These are phyloP conservation scores for Boletus edulis DNA, from an alignment of 768 basidiomycete species.

Conservation along the genomic window DNA sequence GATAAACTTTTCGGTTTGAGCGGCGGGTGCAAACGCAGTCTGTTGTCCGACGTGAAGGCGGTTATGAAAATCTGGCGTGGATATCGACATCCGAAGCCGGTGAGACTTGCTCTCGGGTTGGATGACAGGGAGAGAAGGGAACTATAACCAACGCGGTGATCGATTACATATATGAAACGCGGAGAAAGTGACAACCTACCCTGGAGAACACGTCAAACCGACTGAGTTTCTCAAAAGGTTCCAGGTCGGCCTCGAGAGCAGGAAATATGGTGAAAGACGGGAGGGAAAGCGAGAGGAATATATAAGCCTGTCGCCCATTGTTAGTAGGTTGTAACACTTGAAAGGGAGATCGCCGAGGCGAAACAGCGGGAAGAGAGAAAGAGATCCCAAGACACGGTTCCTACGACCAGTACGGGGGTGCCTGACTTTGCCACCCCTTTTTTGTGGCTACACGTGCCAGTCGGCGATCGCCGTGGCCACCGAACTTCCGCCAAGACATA, in stretches of 20 bases:
- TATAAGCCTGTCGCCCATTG: slow-evolving; percentile 45
- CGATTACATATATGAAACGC: background rate
- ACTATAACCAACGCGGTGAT: background rate
- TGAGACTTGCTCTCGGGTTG: slow-evolving; percentile 16
- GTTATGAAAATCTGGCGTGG: slow-evolving; percentile 32
- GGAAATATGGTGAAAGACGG: slow-evolving; percentile 46
- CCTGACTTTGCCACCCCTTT: slow-evolving; percentile 16
- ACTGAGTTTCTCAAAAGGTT: slow-evolving; percentile 56
- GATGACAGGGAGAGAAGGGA: slow-evolving; percentile 23
- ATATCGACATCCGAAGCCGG: slow-evolving; percentile 34
- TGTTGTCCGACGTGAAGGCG: slow-evolving; percentile 12
- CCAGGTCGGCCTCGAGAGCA: slow-evolving; percentile 61
- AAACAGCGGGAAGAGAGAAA: background rate
- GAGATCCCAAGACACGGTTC: too few relatives aligned
- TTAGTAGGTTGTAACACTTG: slow-evolving; percentile 13
- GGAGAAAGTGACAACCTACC: slow-evolving; percentile 9
- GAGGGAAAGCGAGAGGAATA: slow-evolving; percentile 51
- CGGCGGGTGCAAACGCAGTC: background rate
- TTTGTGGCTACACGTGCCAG: background rate
- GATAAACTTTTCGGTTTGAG: slow-evolving; percentile 42
- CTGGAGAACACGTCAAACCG: slow-evolving; percentile 38
- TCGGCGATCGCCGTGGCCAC: slow-evolving; percentile 4
- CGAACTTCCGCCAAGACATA: background rate
- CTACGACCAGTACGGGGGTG: slow-evolving; percentile 12
- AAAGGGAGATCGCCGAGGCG: slow-evolving; percentile 19